Conservation (phyloP, 257 asterid genomes). For the Solanum tarijense region DNA sequence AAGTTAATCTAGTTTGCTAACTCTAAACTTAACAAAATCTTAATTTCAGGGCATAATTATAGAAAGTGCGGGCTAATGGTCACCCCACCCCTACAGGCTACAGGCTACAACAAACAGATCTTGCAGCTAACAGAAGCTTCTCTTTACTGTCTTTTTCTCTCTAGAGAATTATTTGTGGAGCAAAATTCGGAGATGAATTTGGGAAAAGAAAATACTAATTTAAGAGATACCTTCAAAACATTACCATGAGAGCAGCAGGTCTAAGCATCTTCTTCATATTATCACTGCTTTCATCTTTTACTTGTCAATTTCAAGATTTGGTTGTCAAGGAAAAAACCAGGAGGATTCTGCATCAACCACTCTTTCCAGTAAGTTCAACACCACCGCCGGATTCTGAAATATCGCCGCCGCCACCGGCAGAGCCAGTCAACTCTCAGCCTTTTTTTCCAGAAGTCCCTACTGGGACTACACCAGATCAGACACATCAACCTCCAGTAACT, state of each 20-base stretch:
- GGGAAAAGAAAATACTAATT: neutral
- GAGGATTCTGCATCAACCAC: conserved; percentile 81
- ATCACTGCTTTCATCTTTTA: conserved; percentile 13
- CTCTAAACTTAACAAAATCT: neutral
- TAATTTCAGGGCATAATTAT: neutral
- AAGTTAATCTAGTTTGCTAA: neutral
- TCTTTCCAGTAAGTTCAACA: conserved; percentile 43
- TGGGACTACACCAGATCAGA: conserved; percentile 38
- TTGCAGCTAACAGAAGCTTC: conserved; percentile 56
- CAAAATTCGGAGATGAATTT: conserved; percentile 5
- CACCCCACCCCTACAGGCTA: conserved; percentile 8
- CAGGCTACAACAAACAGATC: conserved; percentile 42
- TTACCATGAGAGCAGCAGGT: conserved; percentile 23
- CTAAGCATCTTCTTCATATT: conserved; percentile 27
- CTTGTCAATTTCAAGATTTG: conserved; percentile 9
- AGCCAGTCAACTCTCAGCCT: conserved; percentile 47
- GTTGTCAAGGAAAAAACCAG: conserved; percentile 18
- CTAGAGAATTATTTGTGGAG: neutral
- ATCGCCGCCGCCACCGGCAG: conserved; percentile 28
- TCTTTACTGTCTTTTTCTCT: conserved; percentile 24
- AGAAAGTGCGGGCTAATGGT: conserved; percentile 34
- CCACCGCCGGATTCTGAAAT: conserved; percentile 32
- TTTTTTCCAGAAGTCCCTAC: conserved; percentile 79
- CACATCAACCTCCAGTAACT: conserved; percentile 35
- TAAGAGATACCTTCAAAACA: neutral